Base-by-base conservation (phyloP, 2,329 filamentous ascomycete species). In the Paradendryphiella salina region DNA sequence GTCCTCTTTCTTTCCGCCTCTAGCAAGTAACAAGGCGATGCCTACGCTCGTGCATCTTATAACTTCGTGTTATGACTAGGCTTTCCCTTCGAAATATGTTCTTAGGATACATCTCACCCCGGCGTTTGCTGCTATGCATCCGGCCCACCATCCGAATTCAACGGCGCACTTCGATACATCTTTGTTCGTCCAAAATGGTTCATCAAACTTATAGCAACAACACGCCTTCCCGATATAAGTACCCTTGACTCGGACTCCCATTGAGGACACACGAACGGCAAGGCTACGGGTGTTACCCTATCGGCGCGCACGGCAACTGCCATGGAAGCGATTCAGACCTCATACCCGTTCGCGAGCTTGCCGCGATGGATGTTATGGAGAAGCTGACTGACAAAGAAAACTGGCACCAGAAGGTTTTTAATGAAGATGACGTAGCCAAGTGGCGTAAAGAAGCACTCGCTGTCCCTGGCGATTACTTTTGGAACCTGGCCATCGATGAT, bases 391-490 rank as follows among this genome's bases (percentile, higher is more conserved):
- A 78, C 47, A 72, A 73, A 38, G 56, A 58, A 1, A 59, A 72
- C 5, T 78, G 76, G 76, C 61, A 73, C 39, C 60, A 62, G 26
- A 77, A 76, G 54, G 66, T 77, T 10, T 66, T 70, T 38, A 65
- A 77, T 36, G 62, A 72, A 2, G 49, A 45, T 1, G 59, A 66
- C 42, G 61, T 67, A 4, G 32, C 52, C 8, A 66, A 58, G 34
- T 69, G 66, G 64, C 54, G 56, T 2, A 41, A 62, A 11, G 64
- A 67, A 54, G 58, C 62, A 13, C 45, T 66, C 4, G 51, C 44
- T 7, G 56, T 63, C 14, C 58, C 52, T 2, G 53, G 64, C 10
- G 37, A 46, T 4, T 29, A 55, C 11, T 52, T 56, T 32, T 60
- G 52, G 52, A 26, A 46, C 2, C n/a, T 64, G 10, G 56, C 59